Base-by-base conservation (phyloP, 495 filamentous ascomycete genomes). In the Gamarada debralockiae region DNA sequence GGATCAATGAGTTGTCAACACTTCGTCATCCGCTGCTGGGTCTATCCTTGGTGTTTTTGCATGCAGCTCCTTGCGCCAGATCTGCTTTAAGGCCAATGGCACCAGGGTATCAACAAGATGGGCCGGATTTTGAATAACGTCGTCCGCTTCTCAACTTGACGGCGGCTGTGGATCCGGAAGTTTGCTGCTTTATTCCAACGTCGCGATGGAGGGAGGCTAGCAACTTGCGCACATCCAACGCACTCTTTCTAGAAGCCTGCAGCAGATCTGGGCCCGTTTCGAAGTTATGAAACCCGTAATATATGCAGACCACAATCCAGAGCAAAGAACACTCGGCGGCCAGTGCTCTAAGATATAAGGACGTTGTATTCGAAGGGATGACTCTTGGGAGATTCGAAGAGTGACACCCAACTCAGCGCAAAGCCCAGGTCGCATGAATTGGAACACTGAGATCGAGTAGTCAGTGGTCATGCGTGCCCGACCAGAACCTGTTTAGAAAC, bases 1-100 rank as follows among this genome's bases (percentile, higher is more conserved):
- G 53, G 53, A 13, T 49, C 49, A 56, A 42, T 53, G 53, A 24
- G 53, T 48, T 57, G 58, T 60, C 53, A 53, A 53, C 15, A 40
- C 39, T 34, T 57, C 46, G 49, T 50, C 54, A 48, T 55, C 41
- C 43, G 43, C n/a, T 58, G 31, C 52, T 37, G 21, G 48, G 59
- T 42, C 13, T 40, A 58, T 56, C 55, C 59, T 56, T 52, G 55
- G 20, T 34, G 9, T 27, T 33, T 9, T 14, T 15, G 53, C 52
- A 57, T 27, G 58, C 53, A 53, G 44, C 33, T 33, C 50, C 50
- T 51, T 57, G 58, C 41, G 20, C 31, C 31, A 23, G 50, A 51
- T 53, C 42, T 40, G 43, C 18, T 17, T 29, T 40, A 55, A 48
- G 54, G 41, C 36, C 37, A 54, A 41, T 48, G 39, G 44, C 50